phyloP scores from a whole-genome alignment of 148 eudicot species.

The Spergularia bocconei region DNA sequence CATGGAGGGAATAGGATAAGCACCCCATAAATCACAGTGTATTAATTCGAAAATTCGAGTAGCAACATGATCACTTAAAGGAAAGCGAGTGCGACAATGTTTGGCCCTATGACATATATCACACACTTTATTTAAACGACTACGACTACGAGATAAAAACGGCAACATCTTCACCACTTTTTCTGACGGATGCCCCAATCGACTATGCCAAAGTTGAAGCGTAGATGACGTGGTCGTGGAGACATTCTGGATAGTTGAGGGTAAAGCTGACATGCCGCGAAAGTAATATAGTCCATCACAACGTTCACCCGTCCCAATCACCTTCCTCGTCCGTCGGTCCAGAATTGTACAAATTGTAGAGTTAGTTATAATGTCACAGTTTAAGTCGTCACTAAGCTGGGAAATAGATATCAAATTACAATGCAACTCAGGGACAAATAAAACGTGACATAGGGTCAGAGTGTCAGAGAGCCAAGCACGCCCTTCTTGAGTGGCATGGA shows the following conservation, averaged over 20 bases:
- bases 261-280: neutral
- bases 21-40: neutral
- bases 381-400: neutral
- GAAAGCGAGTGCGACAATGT: neutral
- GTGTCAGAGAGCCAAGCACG: no score
- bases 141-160: neutral
- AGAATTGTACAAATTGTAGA: neutral
- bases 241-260: neutral
- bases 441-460: no score
- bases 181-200: neutral
- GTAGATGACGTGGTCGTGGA: neutral
- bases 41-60: neutral
- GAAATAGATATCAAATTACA: neutral
- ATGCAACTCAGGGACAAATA: no score
- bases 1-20: no score
- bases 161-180: neutral
- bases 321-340: neutral
- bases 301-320: neutral
- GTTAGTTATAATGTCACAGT: neutral
- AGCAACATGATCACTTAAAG: neutral
- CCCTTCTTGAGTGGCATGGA: no score
- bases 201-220: neutral
- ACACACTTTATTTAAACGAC: neutral
- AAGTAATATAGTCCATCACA: no score
- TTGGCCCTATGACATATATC: neutral